Percentiles rank a stretch among this genome's conserved stretches.
phyloP scores from a whole-genome alignment of 371 early-diverging fungal species.

The Rhizopus arrhizus region DNA sequence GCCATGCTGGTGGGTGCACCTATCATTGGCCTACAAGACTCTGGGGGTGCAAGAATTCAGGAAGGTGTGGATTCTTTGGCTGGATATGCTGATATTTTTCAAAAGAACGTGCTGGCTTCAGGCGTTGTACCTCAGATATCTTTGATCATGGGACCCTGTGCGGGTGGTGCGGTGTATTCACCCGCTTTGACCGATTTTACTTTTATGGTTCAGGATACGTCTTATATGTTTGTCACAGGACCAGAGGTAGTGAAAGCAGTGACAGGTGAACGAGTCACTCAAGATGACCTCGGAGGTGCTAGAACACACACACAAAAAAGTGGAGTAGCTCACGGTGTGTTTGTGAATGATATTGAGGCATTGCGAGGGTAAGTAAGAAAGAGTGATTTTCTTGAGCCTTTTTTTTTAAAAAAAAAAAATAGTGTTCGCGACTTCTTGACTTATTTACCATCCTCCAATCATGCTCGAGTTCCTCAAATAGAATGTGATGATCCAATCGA shows the following conservation, averaged over 20 bases:
- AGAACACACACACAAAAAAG: slow-evolving; percentile 87
- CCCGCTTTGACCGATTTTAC: slow-evolving; percentile 97
- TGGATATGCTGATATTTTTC: slow-evolving; percentile 97
- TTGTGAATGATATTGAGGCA: slow-evolving; percentile 94
- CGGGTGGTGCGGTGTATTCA: slow-evolving; percentile 96
- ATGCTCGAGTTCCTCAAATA: slow-evolving; percentile 67
- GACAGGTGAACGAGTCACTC: slow-evolving; percentile 93
- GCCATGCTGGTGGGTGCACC: slow-evolving; percentile 94
- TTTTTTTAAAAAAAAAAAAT: not conserved
- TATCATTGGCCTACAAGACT: slow-evolving; percentile 94
- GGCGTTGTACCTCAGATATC: slow-evolving; percentile 97
- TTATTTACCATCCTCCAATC: slow-evolving; percentile 88
- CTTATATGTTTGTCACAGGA: slow-evolving; percentile 97
- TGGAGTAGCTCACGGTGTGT: slow-evolving; percentile 90
- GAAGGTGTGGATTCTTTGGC: slow-evolving; percentile 97
- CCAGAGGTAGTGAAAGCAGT: slow-evolving; percentile 97
- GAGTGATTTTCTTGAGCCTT: not conserved
- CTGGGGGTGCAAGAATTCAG: slow-evolving; percentile 97
- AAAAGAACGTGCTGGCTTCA: slow-evolving; percentile 89
- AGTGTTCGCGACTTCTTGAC: slow-evolving; percentile 85
- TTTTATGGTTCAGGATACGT: slow-evolving; percentile 95
- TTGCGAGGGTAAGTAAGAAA: slow-evolving; percentile 55
- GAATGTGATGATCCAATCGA: slow-evolving; percentile 71
- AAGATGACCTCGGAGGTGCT: slow-evolving; percentile 96
- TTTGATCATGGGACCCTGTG: slow-evolving; percentile 97